Base-by-base conservation (phyloP, 345 rosid species). In the Murraya paniculata region DNA sequence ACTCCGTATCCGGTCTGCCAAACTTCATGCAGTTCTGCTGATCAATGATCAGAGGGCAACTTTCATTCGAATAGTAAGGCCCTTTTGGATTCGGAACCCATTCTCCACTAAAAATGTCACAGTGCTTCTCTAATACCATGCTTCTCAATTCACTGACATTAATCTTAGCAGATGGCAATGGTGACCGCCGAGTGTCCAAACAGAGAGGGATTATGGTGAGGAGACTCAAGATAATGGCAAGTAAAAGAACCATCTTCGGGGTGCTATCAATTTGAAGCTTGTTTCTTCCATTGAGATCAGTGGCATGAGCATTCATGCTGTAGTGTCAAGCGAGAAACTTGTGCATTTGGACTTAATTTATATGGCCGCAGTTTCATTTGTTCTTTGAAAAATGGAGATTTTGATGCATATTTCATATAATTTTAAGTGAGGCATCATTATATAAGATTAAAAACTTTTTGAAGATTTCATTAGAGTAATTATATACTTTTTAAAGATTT, bases 1-100 rank as follows among this genome's bases (percentile, higher is more conserved):
- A 87, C 59, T 82, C 88, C 18, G 81, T 31, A 36, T 87, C 88
- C 25, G 83, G 77, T 67, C 89, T 84, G 39, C 90, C 89, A 60
- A 77, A 80, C 82, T 85, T 89, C 73, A 87, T 75, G 89, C 92
- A 89, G 65, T 85, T 89, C 14, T 84, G 85, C 73, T 83, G 88
- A 69, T 85, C 89, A 28, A 60, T 64, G 39, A 85, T 87, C 22
- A 61, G 67, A 9, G 14, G 24, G 73, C 91, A 89, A 3, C 85
- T 87, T 64, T 65, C 62, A 10, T 83, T 84, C 2, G 85, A 76
- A 74, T 89, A 87, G 36, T 84, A 75, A 16, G 84, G 81, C 60
- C 64, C 82, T 7, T 72, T 59, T 0, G 78, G 85, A 64, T 76
- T 19, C 19, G 79, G 80, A 53, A 74, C 77, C 90, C 89, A 89